Evolutionary conservation across 208 protist species (phyloP).

Genomic region (Blastocrithidia nonstop): DNA sequence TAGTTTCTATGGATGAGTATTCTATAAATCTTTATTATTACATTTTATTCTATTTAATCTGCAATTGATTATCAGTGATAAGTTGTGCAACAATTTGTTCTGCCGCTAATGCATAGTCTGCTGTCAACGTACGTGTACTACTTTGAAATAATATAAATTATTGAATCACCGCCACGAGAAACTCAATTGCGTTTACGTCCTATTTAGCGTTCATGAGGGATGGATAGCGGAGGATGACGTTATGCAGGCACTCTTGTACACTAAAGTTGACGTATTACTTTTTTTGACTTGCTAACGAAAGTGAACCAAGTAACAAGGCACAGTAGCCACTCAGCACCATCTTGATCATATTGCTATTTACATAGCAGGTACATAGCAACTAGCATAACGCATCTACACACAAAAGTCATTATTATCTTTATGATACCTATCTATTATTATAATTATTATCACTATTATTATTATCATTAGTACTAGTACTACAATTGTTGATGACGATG

Average conservation of each 20-base stretch:
- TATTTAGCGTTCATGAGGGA: too few species aligned
- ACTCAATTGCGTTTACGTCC: too few species aligned
- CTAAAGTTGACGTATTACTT: not conserved
- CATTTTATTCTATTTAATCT: not conserved
- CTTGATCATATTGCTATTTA: slow-evolving; percentile 19
- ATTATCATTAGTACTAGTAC: too few species aligned
- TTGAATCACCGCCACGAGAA: slow-evolving; percentile 68
- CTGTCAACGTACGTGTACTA: slow-evolving; percentile 37
- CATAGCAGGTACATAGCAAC: slow-evolving; percentile 12
- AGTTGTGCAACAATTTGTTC: not conserved
- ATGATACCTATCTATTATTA: too few species aligned
- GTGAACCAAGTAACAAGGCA: slow-evolving; percentile 43
- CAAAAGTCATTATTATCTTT: too few species aligned
- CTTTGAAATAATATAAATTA: slow-evolving; percentile 84
- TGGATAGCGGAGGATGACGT: too few species aligned
- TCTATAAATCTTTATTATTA: not conserved
- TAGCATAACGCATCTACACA: too few species aligned
- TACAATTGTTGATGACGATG: too few species aligned
- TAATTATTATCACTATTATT: too few species aligned
- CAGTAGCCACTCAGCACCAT: slow-evolving; percentile 68
- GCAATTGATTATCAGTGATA: slow-evolving; percentile 3
- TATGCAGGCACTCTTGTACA: too few species aligned
- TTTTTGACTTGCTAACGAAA: slow-evolving; percentile 23
- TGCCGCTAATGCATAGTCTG: not conserved
- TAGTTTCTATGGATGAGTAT: too few species aligned